phyloP scores from a whole-genome alignment of 805 yeast species.

The Hanseniaspora thailandica region DNA sequence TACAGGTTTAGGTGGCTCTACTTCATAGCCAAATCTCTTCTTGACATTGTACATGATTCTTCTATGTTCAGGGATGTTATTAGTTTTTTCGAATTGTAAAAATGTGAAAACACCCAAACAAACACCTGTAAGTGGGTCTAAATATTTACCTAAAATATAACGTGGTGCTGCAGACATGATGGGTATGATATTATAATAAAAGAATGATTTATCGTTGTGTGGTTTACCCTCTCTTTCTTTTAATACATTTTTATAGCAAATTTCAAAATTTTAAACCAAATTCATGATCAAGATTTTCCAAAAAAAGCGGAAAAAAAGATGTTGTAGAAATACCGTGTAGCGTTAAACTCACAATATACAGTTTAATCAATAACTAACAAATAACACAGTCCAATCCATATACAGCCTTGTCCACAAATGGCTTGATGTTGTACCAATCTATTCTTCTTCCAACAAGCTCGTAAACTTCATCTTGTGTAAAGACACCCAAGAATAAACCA shows the following conservation, averaged over 20 bases:
- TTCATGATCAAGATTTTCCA: no score
- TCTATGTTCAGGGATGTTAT: constrained; percentile 13
- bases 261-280: no score
- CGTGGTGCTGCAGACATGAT: constrained; percentile 5
- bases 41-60: constrained; percentile 9
- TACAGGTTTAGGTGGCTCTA: background rate
- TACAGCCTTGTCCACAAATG: constrained; percentile 85
- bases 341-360: no score
- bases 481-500: constrained; percentile 75
- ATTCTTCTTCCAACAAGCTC: constrained; percentile 78
- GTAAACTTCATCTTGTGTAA: constrained; percentile 86
- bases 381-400: constrained; percentile 79
- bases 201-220: no score
- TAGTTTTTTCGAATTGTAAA: constrained; percentile 11
- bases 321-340: no score
- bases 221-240: no score
- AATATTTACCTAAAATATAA: constrained; percentile 12
- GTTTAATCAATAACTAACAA: constrained; percentile 40
- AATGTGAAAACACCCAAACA: constrained; percentile 10
- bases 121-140: constrained; percentile 10
- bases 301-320: no score
- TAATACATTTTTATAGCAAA: no score
- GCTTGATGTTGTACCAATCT: constrained; percentile 71
- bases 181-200: background rate
- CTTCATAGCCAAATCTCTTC: background rate